Conservation (phyloP, 202 grass and related monocot genomes). For the Hordeum pubiflorum region DNA sequence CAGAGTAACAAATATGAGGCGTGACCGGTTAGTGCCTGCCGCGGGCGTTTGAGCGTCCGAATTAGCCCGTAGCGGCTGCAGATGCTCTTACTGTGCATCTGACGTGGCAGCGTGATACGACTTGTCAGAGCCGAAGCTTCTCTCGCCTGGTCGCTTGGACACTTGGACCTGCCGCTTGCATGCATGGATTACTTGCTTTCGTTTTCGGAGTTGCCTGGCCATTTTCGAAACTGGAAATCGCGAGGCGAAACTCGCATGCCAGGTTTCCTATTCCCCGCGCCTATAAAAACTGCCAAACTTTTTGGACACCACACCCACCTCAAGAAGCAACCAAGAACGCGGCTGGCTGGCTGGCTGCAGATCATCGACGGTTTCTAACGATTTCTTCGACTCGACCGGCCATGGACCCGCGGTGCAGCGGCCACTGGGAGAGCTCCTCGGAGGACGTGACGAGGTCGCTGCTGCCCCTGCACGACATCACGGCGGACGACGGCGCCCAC, state of each 20-base stretch:
- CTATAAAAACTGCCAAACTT: constrained; percentile 21
- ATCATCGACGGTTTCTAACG: background rate
- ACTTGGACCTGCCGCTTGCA: background rate
- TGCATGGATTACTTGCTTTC: background rate
- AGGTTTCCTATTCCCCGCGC: background rate
- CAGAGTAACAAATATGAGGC: too few species aligned
- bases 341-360: background rate
- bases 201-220: background rate
- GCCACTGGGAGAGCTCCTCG: constrained; percentile 34
- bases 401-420: constrained; percentile 30
- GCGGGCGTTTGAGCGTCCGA: too few species aligned
- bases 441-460: constrained; percentile 32
- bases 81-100: background rate
- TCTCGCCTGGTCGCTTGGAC: background rate
- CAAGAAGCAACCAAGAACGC: background rate
- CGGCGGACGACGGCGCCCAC: background rate
- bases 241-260: too few species aligned
- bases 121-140: background rate
- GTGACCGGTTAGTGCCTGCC: too few species aligned
- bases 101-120: background rate
- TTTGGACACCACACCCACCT: background rate
- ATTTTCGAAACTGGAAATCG: background rate
- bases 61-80: too few species aligned
- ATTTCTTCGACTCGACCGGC: background rate
- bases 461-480: constrained; percentile 11